Conservation (phyloP, 106 monocot genomes). For the Dendrobium nobile region DNA sequence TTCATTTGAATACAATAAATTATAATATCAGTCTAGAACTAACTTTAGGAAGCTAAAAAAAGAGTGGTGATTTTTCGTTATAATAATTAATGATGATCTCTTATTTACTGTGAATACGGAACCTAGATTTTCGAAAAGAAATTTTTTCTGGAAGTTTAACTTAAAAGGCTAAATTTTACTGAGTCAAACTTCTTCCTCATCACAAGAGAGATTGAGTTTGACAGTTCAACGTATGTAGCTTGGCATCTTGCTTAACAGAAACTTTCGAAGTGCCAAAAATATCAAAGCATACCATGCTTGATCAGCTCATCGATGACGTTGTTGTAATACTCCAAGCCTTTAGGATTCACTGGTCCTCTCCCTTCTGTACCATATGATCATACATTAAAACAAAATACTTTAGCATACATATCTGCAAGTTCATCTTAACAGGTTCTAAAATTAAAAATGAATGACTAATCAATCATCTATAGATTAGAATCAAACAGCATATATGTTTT, state of each 20-base stretch:
- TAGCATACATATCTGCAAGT: background rate
- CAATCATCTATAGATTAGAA: background rate
- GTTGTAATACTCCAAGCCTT: slow-evolving; percentile 15
- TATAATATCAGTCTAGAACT: background rate
- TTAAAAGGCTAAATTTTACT: background rate
- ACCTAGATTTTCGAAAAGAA: background rate
- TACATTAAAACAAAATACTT: background rate
- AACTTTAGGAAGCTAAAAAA: background rate
- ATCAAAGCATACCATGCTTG: background rate
- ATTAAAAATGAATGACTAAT: background rate
- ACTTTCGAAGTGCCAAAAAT: background rate
- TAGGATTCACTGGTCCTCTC: slow-evolving; percentile 12
- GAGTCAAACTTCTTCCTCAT: background rate
- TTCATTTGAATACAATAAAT: slow-evolving; percentile 4
- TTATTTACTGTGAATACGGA: background rate
- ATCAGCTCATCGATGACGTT: slow-evolving; percentile 10
- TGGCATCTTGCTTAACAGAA: background rate
- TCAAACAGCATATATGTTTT: background rate
- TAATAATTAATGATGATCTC: background rate
- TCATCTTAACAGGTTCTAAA: background rate
- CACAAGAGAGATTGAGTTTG: background rate
- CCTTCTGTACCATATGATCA: slow-evolving; percentile 8
- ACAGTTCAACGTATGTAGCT: background rate
- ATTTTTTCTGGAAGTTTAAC: background rate
- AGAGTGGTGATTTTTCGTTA: background rate